A percentile compares a stretch with the other conserved stretches of the same genome.
phyloP scores from a whole-genome alignment of 2,329 filamentous ascomycete genomes.

The Colletotrichum orbiculare region DNA sequence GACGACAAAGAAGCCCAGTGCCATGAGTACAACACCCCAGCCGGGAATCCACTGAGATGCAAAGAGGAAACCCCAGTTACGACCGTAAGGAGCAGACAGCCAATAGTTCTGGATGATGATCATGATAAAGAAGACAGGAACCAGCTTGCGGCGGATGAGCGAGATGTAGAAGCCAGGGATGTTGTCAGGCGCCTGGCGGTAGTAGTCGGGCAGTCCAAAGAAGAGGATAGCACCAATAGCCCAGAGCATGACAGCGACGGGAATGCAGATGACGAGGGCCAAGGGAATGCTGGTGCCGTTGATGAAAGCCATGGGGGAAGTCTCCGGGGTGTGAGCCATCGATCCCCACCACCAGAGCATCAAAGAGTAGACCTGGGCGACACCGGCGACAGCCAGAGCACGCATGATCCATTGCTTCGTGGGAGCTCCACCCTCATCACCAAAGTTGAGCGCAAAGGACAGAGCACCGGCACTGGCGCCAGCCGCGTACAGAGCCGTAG shows the following conservation, averaged over 20 bases:
- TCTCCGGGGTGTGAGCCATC: constrained; percentile 27
- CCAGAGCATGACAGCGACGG: constrained; percentile 69
- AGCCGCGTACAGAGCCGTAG: constrained; percentile 69
- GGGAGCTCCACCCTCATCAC: constrained; percentile 70
- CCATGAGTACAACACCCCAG: constrained; percentile 68
- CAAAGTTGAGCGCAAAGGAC: constrained; percentile 76
- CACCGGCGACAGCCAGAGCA: constrained; percentile 73
- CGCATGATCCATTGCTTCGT: constrained; percentile 75
- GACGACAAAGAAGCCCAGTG: constrained; percentile 63
- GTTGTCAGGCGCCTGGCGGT: constrained; percentile 71
- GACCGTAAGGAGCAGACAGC: constrained; percentile 72
- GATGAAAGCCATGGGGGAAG: constrained; percentile 36
- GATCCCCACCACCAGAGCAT: constrained; percentile 75
- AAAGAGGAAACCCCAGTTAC: constrained; percentile 75
- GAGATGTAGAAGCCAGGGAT: constrained; percentile 74
- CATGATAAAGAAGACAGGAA: constrained; percentile 74
- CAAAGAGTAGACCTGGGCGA: constrained; percentile 73
- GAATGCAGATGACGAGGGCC: constrained; percentile 61
- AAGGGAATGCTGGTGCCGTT: constrained; percentile 47
- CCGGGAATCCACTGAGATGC: constrained; percentile 63
- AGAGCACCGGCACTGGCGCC: constrained; percentile 72
- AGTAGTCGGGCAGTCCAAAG: constrained; percentile 74
- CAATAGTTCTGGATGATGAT: constrained; percentile 76
- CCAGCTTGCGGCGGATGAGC: constrained; percentile 70
- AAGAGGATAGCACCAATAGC: constrained; percentile 64